Conservation (phyloP, 83 land plant genomes). For the Diphasiastrum complanatum region DNA sequence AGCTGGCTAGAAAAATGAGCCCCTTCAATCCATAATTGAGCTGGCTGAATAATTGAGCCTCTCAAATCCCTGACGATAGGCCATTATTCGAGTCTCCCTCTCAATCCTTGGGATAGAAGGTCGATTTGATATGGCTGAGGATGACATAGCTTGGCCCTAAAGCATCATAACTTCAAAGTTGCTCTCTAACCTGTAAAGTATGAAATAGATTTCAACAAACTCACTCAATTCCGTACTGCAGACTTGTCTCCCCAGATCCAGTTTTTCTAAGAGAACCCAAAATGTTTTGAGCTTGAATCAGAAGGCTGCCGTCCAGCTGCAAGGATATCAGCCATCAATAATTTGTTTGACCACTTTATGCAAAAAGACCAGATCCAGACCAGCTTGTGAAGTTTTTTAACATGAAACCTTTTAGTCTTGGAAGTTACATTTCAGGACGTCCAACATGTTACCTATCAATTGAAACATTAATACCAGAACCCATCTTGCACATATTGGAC, state of each 20-base stretch:
- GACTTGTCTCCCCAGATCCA: slow-evolving; percentile 38
- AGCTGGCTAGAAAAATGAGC: too few species aligned
- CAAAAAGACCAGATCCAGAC: neutral
- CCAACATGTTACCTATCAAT: too few species aligned
- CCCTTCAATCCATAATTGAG: too few species aligned
- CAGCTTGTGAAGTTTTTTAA: neutral
- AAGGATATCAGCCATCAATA: neutral
- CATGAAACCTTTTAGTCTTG: too few species aligned
- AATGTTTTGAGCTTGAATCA: slow-evolving; percentile 59
- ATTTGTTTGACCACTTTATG: neutral
- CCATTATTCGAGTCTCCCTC: too few species aligned
- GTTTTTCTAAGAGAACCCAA: slow-evolving; percentile 55
- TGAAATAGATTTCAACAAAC: too few species aligned
- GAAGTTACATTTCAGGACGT: too few species aligned
- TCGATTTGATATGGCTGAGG: too few species aligned
- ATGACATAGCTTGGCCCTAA: neutral
- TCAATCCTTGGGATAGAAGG: too few species aligned
- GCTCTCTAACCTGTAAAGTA: neutral
- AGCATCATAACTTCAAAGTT: neutral
- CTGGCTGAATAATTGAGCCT: too few species aligned
- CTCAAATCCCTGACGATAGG: too few species aligned
- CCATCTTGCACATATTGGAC: neutral
- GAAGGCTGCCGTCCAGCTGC: slow-evolving; percentile 87
- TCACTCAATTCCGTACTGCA: slow-evolving; percentile 73
- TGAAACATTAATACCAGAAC: neutral